Evolutionary conservation across 768 basidiomycete species (phyloP), one percentile per base, ranked within the genome.

Genomic region (Rhodotorula babjevae): DNA sequence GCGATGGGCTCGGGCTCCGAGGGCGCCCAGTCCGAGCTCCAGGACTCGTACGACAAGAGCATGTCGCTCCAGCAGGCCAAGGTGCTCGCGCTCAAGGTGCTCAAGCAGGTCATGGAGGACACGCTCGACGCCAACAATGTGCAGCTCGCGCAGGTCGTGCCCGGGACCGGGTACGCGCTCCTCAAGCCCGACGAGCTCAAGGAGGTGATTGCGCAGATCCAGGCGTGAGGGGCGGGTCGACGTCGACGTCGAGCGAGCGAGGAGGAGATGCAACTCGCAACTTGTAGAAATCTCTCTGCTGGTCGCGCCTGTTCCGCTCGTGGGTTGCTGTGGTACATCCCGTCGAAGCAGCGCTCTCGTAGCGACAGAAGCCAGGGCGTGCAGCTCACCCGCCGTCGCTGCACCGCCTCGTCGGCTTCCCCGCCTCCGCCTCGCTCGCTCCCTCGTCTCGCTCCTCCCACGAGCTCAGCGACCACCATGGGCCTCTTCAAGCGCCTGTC

Each of bases 91-190:
- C 83, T 98, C 64, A 88, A 87, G 74, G 92, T 98, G 59, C 84
- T 98, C 73, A 98, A 99, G 83, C 93, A 98, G 83, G 96, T 98
- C 57, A 99, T 98, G 96, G 96, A 98, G 82, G 96, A 98, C 84
- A 97, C 96, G 81, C 86, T 99, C 56, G 95, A 98, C 82, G 92
- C 96, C 77, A 94, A 97, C 83, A 98, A 99, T 77, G 94, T 98
- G 36, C 94, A 98, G 81, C 85, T 99, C 23, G 93, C 46, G 33
- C 77, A 92, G 90, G 91, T 97, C n/a, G 94, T 92, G 67, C 81
- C 82, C 59, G 84, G 82, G 56, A 87, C 85, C 67, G 94, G 94
- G n/a, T 97, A 95, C 80, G 86, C 91, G 82, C 96, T 97, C 76
- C 80, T 98, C 73, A 85, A 88, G 75, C 92, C 95, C 81, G 85